Base-by-base conservation (phyloP, 2,329 filamentous ascomycete genomes). In the Macroventuria anomochaeta region DNA sequence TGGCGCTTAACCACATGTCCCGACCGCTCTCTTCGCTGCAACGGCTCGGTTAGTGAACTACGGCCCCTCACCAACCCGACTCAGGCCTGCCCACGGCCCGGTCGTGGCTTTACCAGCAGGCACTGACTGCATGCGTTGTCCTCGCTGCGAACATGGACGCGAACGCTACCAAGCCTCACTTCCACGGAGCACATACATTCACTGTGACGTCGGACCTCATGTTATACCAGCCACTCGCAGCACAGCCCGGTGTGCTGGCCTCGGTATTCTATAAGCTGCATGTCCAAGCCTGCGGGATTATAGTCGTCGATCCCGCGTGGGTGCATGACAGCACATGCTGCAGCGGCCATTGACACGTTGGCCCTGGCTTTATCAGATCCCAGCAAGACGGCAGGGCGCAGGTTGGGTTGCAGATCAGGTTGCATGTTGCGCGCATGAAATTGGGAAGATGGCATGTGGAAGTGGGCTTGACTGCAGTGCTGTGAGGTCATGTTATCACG, bases 211-310 rank as follows among this genome's bases (percentile, higher is more conserved):
- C 56, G 39, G 66, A 62, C 68, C 66, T 65, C 57, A 49, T 48
- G 31, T 33, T 36, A 13, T 25, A 39, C 52, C 47, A 58, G 52
- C 51, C 53, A 54, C 54, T 54, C 62, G 55, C 62, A 44, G 52
- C 51, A 17, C 61, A 40, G 53, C 56, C 55, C 44, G 46, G 18
- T 41, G 41, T 56, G 57, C 54, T 51, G 41, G 29, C 31, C 38
- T 29, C 43, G 72, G 71, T 75, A 74, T 52, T 72, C 72, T 74
- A 74, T 75, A 58, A 72, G 62, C 60, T 58, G 53, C 59, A 28
- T 61, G 65, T 58, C 72, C 72, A 65, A 57, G 44, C 57, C 63
- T 58, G 57, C 61, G 73, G 72, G 58, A 64, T 51, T 40, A 29
- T 57, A 55, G 60, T 57, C 58, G 63, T 57, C 61, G 58, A 66